Percentiles rank a stretch among this genome's conserved stretches.
phyloP scores from a whole-genome alignment of 1,284 basidiomycete genomes.

The Marasmius fiardii region DNA sequence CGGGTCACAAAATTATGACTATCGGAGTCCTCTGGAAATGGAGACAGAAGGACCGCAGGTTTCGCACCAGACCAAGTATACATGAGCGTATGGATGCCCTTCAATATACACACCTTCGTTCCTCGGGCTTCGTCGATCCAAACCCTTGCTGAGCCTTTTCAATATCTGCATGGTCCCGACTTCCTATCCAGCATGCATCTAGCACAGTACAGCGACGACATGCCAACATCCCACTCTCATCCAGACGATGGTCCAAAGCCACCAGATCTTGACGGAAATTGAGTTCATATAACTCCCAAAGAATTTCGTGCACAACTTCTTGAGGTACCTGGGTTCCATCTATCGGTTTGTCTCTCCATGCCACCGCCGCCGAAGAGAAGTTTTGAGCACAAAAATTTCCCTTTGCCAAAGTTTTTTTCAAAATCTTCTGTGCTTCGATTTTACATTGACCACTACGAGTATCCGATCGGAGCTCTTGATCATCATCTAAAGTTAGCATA shows the following conservation, averaged over 20 bases:
- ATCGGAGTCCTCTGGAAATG: neutral
- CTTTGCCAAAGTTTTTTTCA: neutral
- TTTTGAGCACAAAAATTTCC: neutral
- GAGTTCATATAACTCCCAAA: slow-evolving; percentile 8
- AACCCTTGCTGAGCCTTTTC: neutral
- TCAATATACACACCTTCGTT: neutral
- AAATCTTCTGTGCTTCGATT: neutral
- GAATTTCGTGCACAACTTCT: neutral
- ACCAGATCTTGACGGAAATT: slow-evolving; percentile 8
- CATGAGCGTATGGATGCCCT: slow-evolving; percentile 1
- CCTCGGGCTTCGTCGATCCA: neutral
- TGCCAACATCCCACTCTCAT: neutral
- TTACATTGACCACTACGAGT: neutral
- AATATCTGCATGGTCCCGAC: neutral
- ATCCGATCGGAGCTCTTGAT: neutral
- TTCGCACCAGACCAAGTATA: neutral
- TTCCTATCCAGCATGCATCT: slow-evolving; percentile 1
- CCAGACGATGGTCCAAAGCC: neutral
- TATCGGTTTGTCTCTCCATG: neutral
- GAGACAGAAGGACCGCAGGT: neutral
- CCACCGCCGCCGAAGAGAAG: neutral
- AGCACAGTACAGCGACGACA: neutral
- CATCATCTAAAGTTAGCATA: slow-evolving; percentile 1
- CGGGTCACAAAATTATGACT: neutral
- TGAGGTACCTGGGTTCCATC: neutral